Conservation (phyloP, 2,329 filamentous ascomycete genomes). For the Fusarium kyushuense region DNA sequence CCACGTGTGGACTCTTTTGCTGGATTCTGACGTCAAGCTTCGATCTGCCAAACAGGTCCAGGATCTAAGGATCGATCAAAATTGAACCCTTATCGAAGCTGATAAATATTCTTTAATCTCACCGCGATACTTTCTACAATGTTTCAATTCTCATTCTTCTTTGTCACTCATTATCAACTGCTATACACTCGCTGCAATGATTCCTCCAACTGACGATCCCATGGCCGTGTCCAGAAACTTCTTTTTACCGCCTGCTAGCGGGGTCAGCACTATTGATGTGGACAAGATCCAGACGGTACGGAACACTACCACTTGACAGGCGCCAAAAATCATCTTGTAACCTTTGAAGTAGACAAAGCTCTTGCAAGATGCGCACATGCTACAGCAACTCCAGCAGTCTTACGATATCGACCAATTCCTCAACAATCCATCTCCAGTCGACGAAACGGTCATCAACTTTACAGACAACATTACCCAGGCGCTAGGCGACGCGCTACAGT, state of each 20-base stretch:
- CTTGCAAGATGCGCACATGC: slow-evolving; percentile 2
- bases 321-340: background rate
- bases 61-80: background rate
- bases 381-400: background rate
- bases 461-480: background rate
- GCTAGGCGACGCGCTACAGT: background rate
- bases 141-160: background rate
- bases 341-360: background rate
- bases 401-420: slow-evolving; percentile 3
- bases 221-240: background rate
- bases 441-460: background rate
- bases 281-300: slow-evolving; percentile 2
- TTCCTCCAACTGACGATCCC: background rate
- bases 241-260: background rate
- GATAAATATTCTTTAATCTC: background rate
- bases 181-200: background rate
- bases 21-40: background rate
- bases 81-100: background rate
- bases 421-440: background rate
- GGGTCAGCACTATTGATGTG: background rate
- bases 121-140: background rate
- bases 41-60: background rate
- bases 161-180: background rate
- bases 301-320: background rate
- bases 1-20: background rate